Conservation (phyloP, 106 monocot species). For the Ottelia alismoides region DNA sequence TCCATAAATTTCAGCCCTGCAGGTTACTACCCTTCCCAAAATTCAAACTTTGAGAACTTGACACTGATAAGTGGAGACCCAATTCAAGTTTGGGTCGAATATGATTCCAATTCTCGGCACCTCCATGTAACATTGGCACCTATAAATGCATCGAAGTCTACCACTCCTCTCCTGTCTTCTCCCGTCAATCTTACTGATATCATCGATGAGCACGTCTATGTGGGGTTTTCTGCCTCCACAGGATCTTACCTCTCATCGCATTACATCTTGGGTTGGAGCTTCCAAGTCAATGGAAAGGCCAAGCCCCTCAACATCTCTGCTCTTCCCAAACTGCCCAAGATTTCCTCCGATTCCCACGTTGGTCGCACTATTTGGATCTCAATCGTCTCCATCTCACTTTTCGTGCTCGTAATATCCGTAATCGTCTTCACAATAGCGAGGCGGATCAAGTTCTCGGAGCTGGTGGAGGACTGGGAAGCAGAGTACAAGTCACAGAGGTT, state of each 20-base stretch:
- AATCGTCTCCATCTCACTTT: background rate
- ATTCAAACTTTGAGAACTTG: too few species aligned
- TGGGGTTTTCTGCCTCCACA: slow-evolving; percentile 35
- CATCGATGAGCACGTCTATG: slow-evolving; percentile 16
- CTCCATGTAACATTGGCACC: slow-evolving; percentile 11
- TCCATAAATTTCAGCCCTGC: too few species aligned
- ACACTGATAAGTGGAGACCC: slow-evolving; percentile 3
- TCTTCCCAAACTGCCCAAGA: slow-evolving; percentile 6
- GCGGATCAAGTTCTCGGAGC: slow-evolving; percentile 16
- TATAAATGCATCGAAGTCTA: slow-evolving; percentile 2
- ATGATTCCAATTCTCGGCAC: background rate
- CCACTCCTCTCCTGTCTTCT: slow-evolving; percentile 12
- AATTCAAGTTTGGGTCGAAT: slow-evolving; percentile 20
- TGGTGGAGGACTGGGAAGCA: slow-evolving; percentile 23
- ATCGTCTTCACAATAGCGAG: slow-evolving; percentile 2
- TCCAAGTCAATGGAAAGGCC: slow-evolving; percentile 10
- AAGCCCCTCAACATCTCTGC: slow-evolving; percentile 9
- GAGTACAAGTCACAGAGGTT: slow-evolving; percentile 16
- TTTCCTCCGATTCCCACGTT: background rate
- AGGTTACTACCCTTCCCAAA: too few species aligned
- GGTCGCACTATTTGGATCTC: background rate
- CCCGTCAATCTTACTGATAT: slow-evolving; percentile 9
- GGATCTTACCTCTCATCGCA: slow-evolving; percentile 11
- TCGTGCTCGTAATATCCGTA: background rate
- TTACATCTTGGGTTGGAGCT: slow-evolving; percentile 37